Percentiles rank a stretch among this genome's conserved stretches.
phyloP scores from a whole-genome alignment of 805 yeast species.

The Brettanomyces sp. region DNA sequence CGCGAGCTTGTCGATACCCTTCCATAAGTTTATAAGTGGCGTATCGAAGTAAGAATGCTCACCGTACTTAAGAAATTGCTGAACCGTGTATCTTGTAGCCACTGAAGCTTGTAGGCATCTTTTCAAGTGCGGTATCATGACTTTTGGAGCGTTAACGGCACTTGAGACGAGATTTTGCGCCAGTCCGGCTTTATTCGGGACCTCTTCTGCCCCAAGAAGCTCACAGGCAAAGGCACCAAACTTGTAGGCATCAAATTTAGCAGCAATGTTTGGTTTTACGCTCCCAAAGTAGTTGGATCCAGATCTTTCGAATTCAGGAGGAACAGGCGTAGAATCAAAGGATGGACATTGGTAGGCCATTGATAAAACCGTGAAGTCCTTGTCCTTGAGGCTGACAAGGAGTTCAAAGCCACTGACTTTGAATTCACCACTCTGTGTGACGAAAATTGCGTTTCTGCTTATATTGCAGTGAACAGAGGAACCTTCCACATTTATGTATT shows the following conservation, averaged over 20 bases:
- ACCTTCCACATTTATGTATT: slow-evolving; percentile 49
- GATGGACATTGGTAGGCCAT: slow-evolving; percentile 16
- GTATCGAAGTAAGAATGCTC: slow-evolving; percentile 29
- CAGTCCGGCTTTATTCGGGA: slow-evolving; percentile 6
- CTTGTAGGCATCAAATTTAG: slow-evolving; percentile 55
- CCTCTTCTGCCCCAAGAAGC: slow-evolving; percentile 23
- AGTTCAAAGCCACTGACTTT: slow-evolving; percentile 75
- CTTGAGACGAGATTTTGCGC: neutral
- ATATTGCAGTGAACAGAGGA: slow-evolving; percentile 58
- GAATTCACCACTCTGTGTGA: slow-evolving; percentile 73
- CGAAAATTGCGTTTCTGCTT: slow-evolving; percentile 47
- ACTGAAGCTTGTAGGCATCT: slow-evolving; percentile 30
- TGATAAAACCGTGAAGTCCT: slow-evolving; percentile 23
- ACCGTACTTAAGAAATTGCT: slow-evolving; percentile 26
- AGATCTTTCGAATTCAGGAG: slow-evolving; percentile 42
- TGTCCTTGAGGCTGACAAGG: slow-evolving; percentile 38
- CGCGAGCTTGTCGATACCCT: slow-evolving; percentile 45
- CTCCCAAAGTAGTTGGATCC: slow-evolving; percentile 34
- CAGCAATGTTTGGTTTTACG: slow-evolving; percentile 20
- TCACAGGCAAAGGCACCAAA: slow-evolving; percentile 48
- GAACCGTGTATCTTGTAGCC: slow-evolving; percentile 31
- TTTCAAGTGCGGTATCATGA: slow-evolving; percentile 27
- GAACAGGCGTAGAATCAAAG: slow-evolving; percentile 19
- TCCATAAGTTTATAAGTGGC: slow-evolving; percentile 41
- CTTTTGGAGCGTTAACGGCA: slow-evolving; percentile 25